Base-by-base conservation (phyloP, 768 basidiomycete genomes). In the Lanmaoa pseudosensibilis region DNA sequence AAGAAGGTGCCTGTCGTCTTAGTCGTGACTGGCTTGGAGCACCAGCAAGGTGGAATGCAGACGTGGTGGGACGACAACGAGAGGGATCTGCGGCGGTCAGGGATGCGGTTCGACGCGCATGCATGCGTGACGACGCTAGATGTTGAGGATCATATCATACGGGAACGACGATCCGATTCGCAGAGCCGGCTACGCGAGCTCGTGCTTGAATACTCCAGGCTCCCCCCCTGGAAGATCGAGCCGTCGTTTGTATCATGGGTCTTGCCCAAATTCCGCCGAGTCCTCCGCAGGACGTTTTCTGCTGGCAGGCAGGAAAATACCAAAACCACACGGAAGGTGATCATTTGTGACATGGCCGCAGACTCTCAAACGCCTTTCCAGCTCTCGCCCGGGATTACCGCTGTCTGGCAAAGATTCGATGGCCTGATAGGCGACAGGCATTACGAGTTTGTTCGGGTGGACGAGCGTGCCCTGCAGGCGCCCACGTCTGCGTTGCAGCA, bases 21-120 rank as follows among this genome's bases (percentile, higher is more conserved):
- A 6, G 73, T 72, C 7, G 61, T 76, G 8, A 77, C 74, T 0
- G 70, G 73, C 18, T 61, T 77, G 16, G 76, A 75, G 53, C 39
- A 67, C 19, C 56, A 70, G 16, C 7, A 32, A 3, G 48, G 16
- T 9, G 25, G 16, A 12, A 70, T 71, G 68, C 65, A 70, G 34
- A 43, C 46, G 8, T 70, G 70, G 69, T 70, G 69, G 70, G 9
- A 12, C 4, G 32, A 30, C 25, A 76, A 77, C 47, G 51, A 70
- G 36, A 33, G 30, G 11, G 30, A 23, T 0, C 72, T 77, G 43
- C 60, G 48, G 19, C 33, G 21, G 1, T 52, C 62, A 13, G 63
- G 62, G 3, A 77, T 77, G 61, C 16, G 43, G 21, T 74, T 75
- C 7, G 47, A 66, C 11, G 73, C 30, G 2, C 52, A 61, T 19